A percentile compares a stretch with the other conserved stretches of the same genome.
phyloP scores from a whole-genome alignment of 2,329 filamentous ascomycete species.

The Cercospora janseana region DNA sequence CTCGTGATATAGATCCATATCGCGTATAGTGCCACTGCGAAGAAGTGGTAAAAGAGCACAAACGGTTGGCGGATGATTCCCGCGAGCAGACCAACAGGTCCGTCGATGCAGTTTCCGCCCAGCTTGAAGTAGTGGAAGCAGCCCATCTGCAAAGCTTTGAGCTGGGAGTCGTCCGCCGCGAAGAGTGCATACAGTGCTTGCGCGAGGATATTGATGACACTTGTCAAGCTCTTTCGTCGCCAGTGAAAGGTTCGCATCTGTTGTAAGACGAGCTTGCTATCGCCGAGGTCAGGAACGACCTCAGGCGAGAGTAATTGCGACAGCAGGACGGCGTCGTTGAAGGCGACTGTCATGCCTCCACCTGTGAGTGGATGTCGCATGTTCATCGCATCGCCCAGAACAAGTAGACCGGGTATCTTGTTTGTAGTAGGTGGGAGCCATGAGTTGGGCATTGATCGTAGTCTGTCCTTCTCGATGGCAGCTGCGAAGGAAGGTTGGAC shows the following conservation, averaged over 20 bases:
- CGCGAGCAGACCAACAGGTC: constrained; percentile 76
- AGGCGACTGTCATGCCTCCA: constrained; percentile 95
- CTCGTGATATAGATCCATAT: constrained; percentile 67
- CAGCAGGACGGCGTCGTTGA: constrained; percentile 85
- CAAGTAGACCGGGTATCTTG: constrained; percentile 67
- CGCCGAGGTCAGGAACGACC: constrained; percentile 65
- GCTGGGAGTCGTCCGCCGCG: constrained; percentile 74
- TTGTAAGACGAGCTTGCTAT: constrained; percentile 63
- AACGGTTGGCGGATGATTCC: constrained; percentile 76
- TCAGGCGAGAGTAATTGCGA: constrained; percentile 69
- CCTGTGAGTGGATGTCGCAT: constrained; percentile 99
- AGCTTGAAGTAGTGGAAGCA: constrained; percentile 91
- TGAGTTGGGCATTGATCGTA: constrained; percentile 93
- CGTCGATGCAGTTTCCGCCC: constrained; percentile 68
- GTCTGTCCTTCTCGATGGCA: constrained; percentile 72
- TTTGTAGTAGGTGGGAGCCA: constrained; percentile 81
- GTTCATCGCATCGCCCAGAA: constrained; percentile 94
- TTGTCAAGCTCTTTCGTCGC: constrained; percentile 75
- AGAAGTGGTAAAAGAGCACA: constrained; percentile 88
- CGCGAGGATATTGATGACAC: constrained; percentile 96
- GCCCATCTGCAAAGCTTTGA: constrained; percentile 77
- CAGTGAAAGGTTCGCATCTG: constrained; percentile 81
- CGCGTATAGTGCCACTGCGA: constrained; percentile 82
- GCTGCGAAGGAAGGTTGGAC: constrained; percentile 71
- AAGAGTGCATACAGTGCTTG: constrained; percentile 91